Base-by-base conservation (phyloP, 805 yeast genomes). In the Spathaspora sp. region DNA sequence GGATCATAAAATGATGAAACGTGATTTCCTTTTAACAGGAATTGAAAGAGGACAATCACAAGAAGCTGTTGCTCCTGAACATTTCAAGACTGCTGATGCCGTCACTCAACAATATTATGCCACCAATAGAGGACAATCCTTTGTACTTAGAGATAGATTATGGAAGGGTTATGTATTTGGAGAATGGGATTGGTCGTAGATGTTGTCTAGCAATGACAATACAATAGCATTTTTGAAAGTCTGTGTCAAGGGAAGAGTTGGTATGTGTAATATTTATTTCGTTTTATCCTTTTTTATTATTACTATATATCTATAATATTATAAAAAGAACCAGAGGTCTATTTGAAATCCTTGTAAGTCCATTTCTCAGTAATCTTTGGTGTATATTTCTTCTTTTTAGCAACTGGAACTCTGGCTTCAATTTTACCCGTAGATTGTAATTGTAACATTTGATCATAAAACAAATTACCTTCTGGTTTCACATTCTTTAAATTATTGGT, bases 331-430 rank as follows among this genome's bases (percentile, higher is more conserved):
- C n/a, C n/a, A n/a, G 28, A 42, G 26, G 48, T 19, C 61, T 75
- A 86, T 70, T 86, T 85, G 64, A 88, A 89, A 70, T 93, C 96
- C 73, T 93, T 93, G 72, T 87, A 89, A 32, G 92, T 80, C 96
- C 96, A 90, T 72, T 92, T 93, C 68, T 93, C 97, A 29, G 96
- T 87, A 55, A 87, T 70, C 76, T 87, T 89, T 53, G 79, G 86
- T 59, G 83, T 77, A 63, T 85, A 86, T 65, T 81, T 85, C 64
- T 86, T 81, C 66, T 75, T 81, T 66, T 81, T 82, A 57, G 76
- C 77, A 52, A 81, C 83, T 11, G 86, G 89, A 38, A 85, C 79
- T 70, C 97, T 82, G 5, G 96, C 77, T 69, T 93, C 99, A 51
- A 94, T 77, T 63, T 86, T 81, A 59, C 99, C 99, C 29, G 85